phyloP scores from a whole-genome alignment of 1,139 yeast genomes.

The Yamadazyma oceani region DNA sequence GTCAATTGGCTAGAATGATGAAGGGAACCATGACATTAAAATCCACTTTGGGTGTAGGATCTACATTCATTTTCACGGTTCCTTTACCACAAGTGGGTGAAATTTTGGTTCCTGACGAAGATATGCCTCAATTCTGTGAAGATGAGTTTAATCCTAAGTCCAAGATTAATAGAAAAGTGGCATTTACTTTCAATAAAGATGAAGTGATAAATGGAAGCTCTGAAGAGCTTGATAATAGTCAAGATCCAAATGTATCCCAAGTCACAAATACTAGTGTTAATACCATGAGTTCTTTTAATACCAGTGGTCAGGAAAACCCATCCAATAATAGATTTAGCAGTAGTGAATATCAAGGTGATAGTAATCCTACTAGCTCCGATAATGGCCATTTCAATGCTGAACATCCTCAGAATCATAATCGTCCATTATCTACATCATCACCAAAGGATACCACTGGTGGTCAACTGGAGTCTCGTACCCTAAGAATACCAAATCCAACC shows the following conservation, averaged over 20 bases:
- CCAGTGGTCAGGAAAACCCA: neutral
- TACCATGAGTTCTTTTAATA: slow-evolving; percentile 1
- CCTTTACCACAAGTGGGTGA: slow-evolving; percentile 77
- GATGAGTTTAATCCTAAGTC: slow-evolving; percentile 46
- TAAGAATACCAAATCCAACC: slow-evolving; percentile 5
- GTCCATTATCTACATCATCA: slow-evolving; percentile 6
- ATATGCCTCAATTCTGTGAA: slow-evolving; percentile 41
- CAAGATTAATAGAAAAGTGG: slow-evolving; percentile 37
- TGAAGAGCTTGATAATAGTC: slow-evolving; percentile 2
- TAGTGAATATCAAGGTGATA: neutral
- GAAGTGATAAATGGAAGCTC: slow-evolving; percentile 11
- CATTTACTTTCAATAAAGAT: slow-evolving; percentile 25
- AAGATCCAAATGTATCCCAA: neutral
- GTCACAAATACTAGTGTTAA: neutral
- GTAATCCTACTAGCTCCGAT: neutral
- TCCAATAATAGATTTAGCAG: no score
- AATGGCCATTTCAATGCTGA: neutral
- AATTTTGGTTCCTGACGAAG: slow-evolving; percentile 40
- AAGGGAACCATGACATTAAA: slow-evolving; percentile 74
- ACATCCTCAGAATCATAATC: neutral
- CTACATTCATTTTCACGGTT: slow-evolving; percentile 75
- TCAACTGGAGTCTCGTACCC: neutral
- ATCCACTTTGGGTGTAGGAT: slow-evolving; percentile 73
- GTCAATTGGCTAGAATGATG: slow-evolving; percentile 88
- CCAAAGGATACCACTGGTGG: slow-evolving; percentile 1